phyloP scores from a whole-genome alignment of 2,329 filamentous ascomycete genomes.

The Fusarium phyllophilum region DNA sequence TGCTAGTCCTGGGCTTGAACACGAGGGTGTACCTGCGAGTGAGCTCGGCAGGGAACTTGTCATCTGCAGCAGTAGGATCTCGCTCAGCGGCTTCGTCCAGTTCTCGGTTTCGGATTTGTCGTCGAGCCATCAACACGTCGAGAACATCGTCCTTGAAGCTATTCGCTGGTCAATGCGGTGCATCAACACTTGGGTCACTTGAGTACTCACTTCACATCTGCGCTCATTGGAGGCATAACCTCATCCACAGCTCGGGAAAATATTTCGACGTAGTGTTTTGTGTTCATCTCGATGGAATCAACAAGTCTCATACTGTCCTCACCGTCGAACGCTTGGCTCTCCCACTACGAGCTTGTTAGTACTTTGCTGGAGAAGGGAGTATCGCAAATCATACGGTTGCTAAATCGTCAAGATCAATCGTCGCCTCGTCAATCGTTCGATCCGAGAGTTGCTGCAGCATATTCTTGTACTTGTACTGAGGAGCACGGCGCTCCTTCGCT shows the following conservation, averaged over 20 bases:
- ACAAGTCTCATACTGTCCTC: constrained; percentile 79
- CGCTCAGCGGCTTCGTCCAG: constrained; percentile 74
- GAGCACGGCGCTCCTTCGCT: constrained; percentile 61
- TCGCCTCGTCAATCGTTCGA: constrained; percentile 77
- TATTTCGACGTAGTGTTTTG: constrained; percentile 94
- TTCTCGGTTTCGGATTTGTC: constrained; percentile 85
- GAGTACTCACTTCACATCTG: constrained; percentile 75
- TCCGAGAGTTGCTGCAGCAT: constrained; percentile 89
- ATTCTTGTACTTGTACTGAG: constrained; percentile 87
- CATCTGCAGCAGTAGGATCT: constrained; percentile 72
- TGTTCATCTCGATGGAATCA: constrained; percentile 87
- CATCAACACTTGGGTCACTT: too few species aligned
- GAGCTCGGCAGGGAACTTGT: constrained; percentile 90
- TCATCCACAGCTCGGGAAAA: constrained; percentile 89
- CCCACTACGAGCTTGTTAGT: constrained; percentile 67
- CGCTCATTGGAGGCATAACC: constrained; percentile 80
- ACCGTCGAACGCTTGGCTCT: constrained; percentile 64
- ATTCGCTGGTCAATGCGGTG: constrained; percentile 14
- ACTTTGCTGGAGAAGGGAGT: neutral
- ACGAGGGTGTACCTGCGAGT: constrained; percentile 94
- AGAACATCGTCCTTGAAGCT: constrained; percentile 98
- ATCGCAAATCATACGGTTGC: constrained; percentile 66
- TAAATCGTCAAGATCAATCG: constrained; percentile 91
- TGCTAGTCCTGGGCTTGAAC: constrained; percentile 89
- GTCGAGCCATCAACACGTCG: constrained; percentile 94